Evolutionary conservation across 2,329 filamentous ascomycete species (phyloP), one percentile per base, ranked within the genome.

Genomic region (Zasmidium angulare): DNA sequence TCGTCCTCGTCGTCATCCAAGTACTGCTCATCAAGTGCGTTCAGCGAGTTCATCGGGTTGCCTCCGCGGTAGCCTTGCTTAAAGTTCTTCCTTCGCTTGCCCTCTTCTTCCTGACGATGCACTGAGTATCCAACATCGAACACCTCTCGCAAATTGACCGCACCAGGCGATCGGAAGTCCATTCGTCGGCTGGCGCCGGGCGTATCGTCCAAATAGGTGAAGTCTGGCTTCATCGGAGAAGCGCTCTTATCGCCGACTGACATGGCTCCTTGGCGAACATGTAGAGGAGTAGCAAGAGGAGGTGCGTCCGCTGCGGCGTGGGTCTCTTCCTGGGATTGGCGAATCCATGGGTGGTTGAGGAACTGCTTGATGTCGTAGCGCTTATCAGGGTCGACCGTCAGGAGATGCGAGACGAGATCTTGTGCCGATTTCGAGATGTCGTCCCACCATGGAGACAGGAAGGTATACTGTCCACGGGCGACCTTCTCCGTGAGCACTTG

Each of bases 111-210:
- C 75, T 98, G 92, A 50, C 95, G 84, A 74, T 98, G 95, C 9
- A 99, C 95, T 9, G 95, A 93, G 71, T 99, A 99, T n/a, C 91
- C 89, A 51, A 99, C 93, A 71, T 99, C 95, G 67, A 99, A 99
- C 1, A 98, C 93, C 76, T 99, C 95, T 60, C 95, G 91, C 12
- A 99, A 81, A 73, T 98, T 98, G 76, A 99, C 89, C 1, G 91
- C 93, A 53, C 93, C 95, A 0, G 95, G 95, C 0, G 93, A 98
- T 59, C 95, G 86, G 86, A 98, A 99, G 75, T 99, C 95, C 77
- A 89, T 87, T 19, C 90, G 87, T 63, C 86, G 87, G 50, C 68
- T 69, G 40, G 75, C 72, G 17, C 81, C 81, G 3, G 85, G 84
- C 11, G 84, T 83, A 62, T 87, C 82, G 19, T 82, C 75, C n/a